Evolutionary conservation across 345 rosid species (phyloP).

Genomic region (Salix viminalis): DNA sequence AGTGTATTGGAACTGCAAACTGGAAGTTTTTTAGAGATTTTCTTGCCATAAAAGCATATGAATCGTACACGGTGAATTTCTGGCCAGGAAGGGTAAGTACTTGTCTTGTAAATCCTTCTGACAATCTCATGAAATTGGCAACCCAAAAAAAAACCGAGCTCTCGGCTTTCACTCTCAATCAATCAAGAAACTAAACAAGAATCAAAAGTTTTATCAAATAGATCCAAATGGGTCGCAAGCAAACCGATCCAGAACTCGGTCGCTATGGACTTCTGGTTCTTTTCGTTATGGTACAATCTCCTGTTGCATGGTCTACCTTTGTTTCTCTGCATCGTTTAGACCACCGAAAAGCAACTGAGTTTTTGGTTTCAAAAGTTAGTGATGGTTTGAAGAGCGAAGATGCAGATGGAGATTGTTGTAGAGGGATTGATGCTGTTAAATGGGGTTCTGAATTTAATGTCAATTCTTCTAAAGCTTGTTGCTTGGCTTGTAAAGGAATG

Average conservation of each 20-base stretch:
- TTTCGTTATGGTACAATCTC: constrained; percentile 19
- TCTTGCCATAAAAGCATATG: too few relatives aligned
- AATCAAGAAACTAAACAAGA: neutral
- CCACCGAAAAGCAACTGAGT: constrained; percentile 3
- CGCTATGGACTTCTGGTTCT: constrained; percentile 23
- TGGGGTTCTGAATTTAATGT: constrained; percentile 44
- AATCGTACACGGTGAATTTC: too few relatives aligned
- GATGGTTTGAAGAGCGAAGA: neutral
- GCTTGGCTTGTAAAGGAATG: constrained; percentile 42
- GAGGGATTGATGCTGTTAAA: constrained; percentile 41
- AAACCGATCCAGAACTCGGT: constrained; percentile 20
- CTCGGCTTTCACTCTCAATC: neutral
- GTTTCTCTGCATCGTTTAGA: constrained; percentile 19
- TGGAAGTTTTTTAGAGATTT: too few relatives aligned
- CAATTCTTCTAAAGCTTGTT: constrained; percentile 34
- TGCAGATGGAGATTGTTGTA: constrained; percentile 23
- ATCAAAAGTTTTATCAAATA: neutral
- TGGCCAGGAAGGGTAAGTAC: too few relatives aligned
- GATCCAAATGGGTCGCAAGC: constrained; percentile 30
- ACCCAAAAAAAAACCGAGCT: neutral
- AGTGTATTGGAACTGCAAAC: too few relatives aligned
- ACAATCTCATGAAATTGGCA: neutral
- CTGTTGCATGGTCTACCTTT: constrained; percentile 26
- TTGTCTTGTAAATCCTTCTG: neutral
- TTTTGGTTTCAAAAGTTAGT: neutral